These are phyloP conservation scores for Gynandropsis gynandra DNA, from an alignment of 345 rosid genomes.

Conservation along the genomic window DNA sequence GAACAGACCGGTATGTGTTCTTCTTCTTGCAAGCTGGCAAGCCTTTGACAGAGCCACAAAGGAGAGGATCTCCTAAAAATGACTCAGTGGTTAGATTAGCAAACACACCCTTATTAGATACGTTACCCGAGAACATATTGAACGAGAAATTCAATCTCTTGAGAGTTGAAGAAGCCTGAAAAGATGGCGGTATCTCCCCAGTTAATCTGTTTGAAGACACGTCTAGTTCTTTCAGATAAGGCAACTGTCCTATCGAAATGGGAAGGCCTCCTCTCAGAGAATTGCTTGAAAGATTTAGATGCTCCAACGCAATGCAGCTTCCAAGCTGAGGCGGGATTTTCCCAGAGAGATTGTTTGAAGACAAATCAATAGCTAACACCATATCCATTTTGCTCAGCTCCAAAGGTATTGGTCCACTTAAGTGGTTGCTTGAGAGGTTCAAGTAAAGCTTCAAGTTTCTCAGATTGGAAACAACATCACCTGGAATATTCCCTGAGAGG, in stretches of 20 bases:
- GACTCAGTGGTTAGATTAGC: slow-evolving; percentile 49
- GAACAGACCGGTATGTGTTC: slow-evolving; percentile 28
- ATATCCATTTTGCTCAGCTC: slow-evolving; percentile 95
- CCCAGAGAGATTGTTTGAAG: slow-evolving; percentile 65
- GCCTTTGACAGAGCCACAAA: slow-evolving; percentile 73
- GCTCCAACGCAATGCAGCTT: slow-evolving; percentile 84
- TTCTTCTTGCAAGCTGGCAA: slow-evolving; percentile 56
- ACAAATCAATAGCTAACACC: slow-evolving; percentile 83
- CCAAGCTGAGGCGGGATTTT: slow-evolving; percentile 66
- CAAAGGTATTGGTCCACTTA: slow-evolving; percentile 56
- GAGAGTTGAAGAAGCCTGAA: slow-evolving; percentile 56
- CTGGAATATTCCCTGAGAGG: slow-evolving; percentile 59
- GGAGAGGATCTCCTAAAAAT: slow-evolving; percentile 54
- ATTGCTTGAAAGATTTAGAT: slow-evolving; percentile 67
- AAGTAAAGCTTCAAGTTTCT: slow-evolving; percentile 77
- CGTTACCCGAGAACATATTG: slow-evolving; percentile 59
- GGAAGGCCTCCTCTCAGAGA: slow-evolving; percentile 53
- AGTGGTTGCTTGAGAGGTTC: slow-evolving; percentile 70
- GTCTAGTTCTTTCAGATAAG: slow-evolving; percentile 60
- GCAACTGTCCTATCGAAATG: slow-evolving; percentile 55
- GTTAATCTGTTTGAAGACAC: slow-evolving; percentile 56
- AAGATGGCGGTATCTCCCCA: slow-evolving; percentile 55
- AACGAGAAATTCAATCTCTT: slow-evolving; percentile 61
- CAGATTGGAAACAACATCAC: slow-evolving; percentile 50
- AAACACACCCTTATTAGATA: slow-evolving; percentile 60